Base-by-base conservation (phyloP, 2,329 filamentous ascomycete genomes). In the Fusarium staphyleae region DNA sequence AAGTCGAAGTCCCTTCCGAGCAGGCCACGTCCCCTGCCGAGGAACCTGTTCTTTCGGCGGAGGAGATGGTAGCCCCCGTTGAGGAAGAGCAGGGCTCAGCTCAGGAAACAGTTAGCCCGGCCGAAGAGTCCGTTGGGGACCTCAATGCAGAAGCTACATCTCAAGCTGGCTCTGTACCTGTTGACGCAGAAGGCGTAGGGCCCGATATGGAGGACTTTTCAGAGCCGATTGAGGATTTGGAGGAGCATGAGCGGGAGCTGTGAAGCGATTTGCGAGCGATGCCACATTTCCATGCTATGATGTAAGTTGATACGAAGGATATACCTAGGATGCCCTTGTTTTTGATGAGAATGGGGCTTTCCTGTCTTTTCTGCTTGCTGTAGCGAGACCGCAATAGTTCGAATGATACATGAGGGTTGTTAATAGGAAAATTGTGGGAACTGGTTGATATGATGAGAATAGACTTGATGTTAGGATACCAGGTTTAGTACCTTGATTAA, bases 281-380 rank as follows among this genome's bases (percentile, higher is more conserved):
- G 50, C 34, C 44, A 48, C 37, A 48, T 56, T 66, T 57, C 47
- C 48, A 61, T 63, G 60, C 52, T 40, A 50, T 61, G 50, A 66
- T 65, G 63, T 58, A 60, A 68, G 59, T 58, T 58, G 63, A 35
- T 47, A 66, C 51, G 62, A 65, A 58, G 62, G 58, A 66, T 66
- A 65, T 65, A 68, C 58, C 66, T 66, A 53, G 54, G 55, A 63
- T 45, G 52, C 52, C 48, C 49, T 62, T 56, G 36, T 55, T 54
- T 58, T 62, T 65, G 33, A 66, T 57, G 62, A 61, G 58, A 55
- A 55, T 45, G 43, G 40, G 52, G 40, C 50, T 47, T 45, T 53
- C 47, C 49, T 34, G 59, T 30, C 59, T 26, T 59, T 57, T 44
- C 39, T 43, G 36, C 33, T 56, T 54, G 47, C 36, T 40, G 41